Base-by-base conservation (phyloP, 2,329 filamentous ascomycete genomes). In the Nothopassalora personata region DNA sequence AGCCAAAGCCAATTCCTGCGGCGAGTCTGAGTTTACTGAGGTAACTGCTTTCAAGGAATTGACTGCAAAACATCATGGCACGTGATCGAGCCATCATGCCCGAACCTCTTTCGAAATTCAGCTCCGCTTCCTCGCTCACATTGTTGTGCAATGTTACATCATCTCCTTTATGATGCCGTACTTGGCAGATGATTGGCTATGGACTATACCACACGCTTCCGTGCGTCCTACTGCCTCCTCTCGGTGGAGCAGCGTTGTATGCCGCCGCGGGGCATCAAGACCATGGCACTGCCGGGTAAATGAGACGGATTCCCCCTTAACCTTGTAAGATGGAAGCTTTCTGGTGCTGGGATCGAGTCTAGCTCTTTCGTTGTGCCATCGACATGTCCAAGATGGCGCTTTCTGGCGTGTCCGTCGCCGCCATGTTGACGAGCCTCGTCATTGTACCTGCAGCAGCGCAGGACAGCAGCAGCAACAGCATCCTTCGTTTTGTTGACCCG, bases 401-500 rank as follows among this genome's bases (percentile, higher is more conserved):
- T n/a, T 39, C 15, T n/a, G 7, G 15, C 9, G 7, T 8, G 13
- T 7, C 15, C 4, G 36, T 39, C 6, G 7, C 15, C 4, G 36
- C 36, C 7, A 4, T 39, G 6, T 15, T 39, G 36, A 39, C 36
- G 4, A 39, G 36, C 13, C 36, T 39, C 4, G 15, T 39, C 13
- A 4, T 4, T n/a, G 36, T 39, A 4, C 36, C 33, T 43, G 33
- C 33, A 23, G 33, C 3, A 4, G 51, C 51, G 18, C 56, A 54
- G 28, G 27, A 27, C 27, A 15, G 4, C 45, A 56, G 56, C 53
- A 56, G 56, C 31, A 46, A 23, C 48, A 57, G 64, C 55, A 64
- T 68, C 34, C 53, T 70, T 10, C 57, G 57, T 18, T 63, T 67
- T 23, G 63, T 79, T n/a, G 71, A 79, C 58, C 76, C 75, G 8